Percentiles rank a stretch among this genome's conserved stretches.
Evolutionary conservation across 495 filamentous ascomycete species (phyloP).

Genomic region (Neurospora sublineolata): DNA sequence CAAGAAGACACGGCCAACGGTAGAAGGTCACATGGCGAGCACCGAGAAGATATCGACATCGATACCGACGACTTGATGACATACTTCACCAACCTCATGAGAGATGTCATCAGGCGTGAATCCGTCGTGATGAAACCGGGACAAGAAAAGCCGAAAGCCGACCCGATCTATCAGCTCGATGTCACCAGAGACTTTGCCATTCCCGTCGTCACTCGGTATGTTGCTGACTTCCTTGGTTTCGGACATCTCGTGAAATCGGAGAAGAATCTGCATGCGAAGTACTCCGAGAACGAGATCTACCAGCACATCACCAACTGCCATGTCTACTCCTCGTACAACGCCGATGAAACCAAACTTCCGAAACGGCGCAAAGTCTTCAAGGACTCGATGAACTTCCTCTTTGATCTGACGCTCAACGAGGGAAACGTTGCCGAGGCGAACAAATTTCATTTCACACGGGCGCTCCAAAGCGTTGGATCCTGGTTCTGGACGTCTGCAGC

Average conservation of each 20-base stretch:
- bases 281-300: constrained; percentile 13
- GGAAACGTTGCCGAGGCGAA: constrained; percentile 3
- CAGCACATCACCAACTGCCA: constrained; percentile 15
- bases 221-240: constrained; percentile 12
- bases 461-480: not conserved
- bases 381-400: constrained; percentile 2
- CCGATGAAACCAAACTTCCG: constrained; percentile 9
- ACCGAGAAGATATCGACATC: not conserved
- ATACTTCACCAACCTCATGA: constrained; percentile 1
- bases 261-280: not conserved
- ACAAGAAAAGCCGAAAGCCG: not conserved
- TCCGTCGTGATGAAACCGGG: constrained; percentile 4
- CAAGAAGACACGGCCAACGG: not conserved
- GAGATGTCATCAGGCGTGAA: constrained; percentile 7
- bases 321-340: constrained; percentile 10
- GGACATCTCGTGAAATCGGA: constrained; percentile 3
- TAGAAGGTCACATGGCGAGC: not conserved
- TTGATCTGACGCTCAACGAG: constrained; percentile 1
- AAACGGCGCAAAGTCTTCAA: constrained; percentile 8
- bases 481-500: not conserved
- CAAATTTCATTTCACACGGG: not conserved
- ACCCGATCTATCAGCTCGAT: constrained; percentile 7
- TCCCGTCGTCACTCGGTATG: constrained; percentile 8
- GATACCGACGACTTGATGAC: not conserved
- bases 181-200: constrained; percentile 12